Evolutionary conservation across 768 basidiomycete species (phyloP), one percentile per base, ranked within the genome.

Genomic region (Hygrocybe punicea): DNA sequence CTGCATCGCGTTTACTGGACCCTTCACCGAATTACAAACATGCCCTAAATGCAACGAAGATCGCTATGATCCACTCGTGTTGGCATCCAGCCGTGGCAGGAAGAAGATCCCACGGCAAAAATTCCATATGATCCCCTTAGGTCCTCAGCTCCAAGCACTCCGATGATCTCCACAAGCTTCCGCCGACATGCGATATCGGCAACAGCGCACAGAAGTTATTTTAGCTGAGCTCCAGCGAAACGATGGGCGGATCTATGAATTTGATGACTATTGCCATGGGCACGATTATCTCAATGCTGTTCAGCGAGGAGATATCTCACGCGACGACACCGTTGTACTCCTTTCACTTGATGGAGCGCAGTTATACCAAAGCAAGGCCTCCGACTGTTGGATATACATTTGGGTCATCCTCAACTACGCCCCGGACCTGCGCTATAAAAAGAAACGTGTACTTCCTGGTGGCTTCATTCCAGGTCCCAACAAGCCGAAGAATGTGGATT

Each of bases 361-460:
- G 57, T 69, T 81, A 0, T 79, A 77, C 52, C 61, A 60, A 17
- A 67, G 66, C 57, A 79, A 78, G 61, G 57, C 63, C 25, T 80
- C 77, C 0, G 76, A 79, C 51, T 70, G 66, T 19, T 78, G 77
- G 78, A 75, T 79, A 2, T 68, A 56, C 24, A 72, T 79, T 6
- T 79, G 78, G 76, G 54, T 77, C 6, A 60, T 79, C 8, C 44
- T 65, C 6, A 64, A 76, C 53, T 62, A 65, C 8, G 34, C 53
- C 8, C 73, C 71, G 0, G 54, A 66, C 8, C 3, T 17, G 6
- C 62, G 63, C 10, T 67, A 70, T 57, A 67, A 65, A 39, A 65
- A 67, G 44, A 25, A 51, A 24, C 49, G 61, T 45, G 65, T 72
- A 13, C 55, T 70, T 13, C 67, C 67, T 0, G 66, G 61, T 2